These are phyloP conservation scores for Tephrocybe rancida DNA, from an alignment of 768 basidiomycete genomes.

Conservation along the genomic window DNA sequence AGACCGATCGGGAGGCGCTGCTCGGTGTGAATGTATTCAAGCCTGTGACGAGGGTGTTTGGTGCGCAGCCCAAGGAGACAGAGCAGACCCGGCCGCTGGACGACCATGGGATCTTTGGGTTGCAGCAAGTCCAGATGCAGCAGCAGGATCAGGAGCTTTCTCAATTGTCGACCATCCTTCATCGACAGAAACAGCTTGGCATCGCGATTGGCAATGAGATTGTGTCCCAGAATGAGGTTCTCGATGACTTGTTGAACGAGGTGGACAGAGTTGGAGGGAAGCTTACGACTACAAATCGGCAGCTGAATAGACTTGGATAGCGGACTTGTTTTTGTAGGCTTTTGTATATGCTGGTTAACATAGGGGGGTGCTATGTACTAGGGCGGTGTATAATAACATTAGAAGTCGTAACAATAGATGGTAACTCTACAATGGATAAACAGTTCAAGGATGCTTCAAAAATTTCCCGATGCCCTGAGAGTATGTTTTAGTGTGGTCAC, in stretches of 20 bases:
- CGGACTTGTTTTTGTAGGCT: neutral
- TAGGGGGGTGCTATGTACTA: slow-evolving; percentile 12
- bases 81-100: slow-evolving; percentile 87
- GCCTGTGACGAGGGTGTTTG: slow-evolving; percentile 79
- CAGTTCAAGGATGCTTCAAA: slow-evolving; percentile 37
- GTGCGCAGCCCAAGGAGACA: slow-evolving; percentile 75
- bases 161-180: slow-evolving; percentile 78
- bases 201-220: slow-evolving; percentile 86
- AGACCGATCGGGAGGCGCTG: slow-evolving; percentile 67
- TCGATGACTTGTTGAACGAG: slow-evolving; percentile 77
- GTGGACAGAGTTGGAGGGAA: slow-evolving; percentile 81
- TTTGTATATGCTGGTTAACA: slow-evolving; percentile 3
- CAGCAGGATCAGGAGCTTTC: slow-evolving; percentile 85
- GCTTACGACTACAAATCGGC: slow-evolving; percentile 76
- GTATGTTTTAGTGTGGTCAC: slow-evolving; percentile 12
- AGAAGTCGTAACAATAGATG: slow-evolving; percentile 10
- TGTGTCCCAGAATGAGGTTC: slow-evolving; percentile 78
- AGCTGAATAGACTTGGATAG: slow-evolving; percentile 78
- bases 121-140: slow-evolving; percentile 81
- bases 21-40: slow-evolving; percentile 48
- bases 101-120: slow-evolving; percentile 72
- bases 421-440: slow-evolving; percentile 16
- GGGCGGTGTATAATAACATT: slow-evolving; percentile 17
- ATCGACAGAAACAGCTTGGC: slow-evolving; percentile 84
- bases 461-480: slow-evolving; percentile 61